Evolutionary conservation across 1,284 basidiomycete genomes (phyloP).

Genomic region (Ustilago bromivora): DNA sequence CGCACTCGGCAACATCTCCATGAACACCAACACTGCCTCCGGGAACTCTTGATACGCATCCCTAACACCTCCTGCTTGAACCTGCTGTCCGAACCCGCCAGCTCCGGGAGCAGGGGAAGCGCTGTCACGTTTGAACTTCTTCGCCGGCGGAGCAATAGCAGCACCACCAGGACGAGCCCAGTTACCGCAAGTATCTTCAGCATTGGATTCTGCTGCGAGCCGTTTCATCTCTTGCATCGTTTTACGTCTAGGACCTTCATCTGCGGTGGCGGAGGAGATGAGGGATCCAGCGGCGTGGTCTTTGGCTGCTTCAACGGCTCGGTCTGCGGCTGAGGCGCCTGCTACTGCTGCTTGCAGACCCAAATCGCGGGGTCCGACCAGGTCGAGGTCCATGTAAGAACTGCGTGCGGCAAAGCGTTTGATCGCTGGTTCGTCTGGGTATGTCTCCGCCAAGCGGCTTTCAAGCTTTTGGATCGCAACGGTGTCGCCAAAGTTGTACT

Average conservation of each 20-base stretch:
- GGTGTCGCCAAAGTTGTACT: conserved; percentile 94
- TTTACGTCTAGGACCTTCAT: conserved; percentile 50
- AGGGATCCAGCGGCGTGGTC: conserved; percentile 15
- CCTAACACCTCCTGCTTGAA: conserved; percentile 7
- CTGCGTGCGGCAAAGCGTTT: conserved; percentile 91
- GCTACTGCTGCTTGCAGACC: conserved; percentile 73
- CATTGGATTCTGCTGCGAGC: conserved; percentile 67
- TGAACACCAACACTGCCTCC: conserved; percentile 52
- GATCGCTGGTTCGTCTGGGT: conserved; percentile 86
- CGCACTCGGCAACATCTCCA: conserved; percentile 54
- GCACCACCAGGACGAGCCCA: conserved; percentile 61
- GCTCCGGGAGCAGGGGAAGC: conserved; percentile 68
- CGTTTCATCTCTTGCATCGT: conserved; percentile 60
- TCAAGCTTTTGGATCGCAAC: conserved; percentile 89
- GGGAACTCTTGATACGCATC: conserved; percentile 47
- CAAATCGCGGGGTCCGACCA: conserved; percentile 88
- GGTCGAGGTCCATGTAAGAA: conserved; percentile 87
- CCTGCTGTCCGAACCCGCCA: not conserved
- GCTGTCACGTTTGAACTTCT: conserved; percentile 71
- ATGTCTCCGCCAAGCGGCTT: conserved; percentile 85
- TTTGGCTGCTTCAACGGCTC: conserved; percentile 45
- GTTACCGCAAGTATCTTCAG: conserved; percentile 55
- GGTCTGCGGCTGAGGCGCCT: conserved; percentile 49
- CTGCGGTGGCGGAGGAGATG: conserved; percentile 5
- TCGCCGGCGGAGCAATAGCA: conserved; percentile 51